A percentile compares a stretch with the other conserved stretches of the same genome.
Conservation (phyloP, 345 rosid genomes). For the Heritiera fomes region DNA sequence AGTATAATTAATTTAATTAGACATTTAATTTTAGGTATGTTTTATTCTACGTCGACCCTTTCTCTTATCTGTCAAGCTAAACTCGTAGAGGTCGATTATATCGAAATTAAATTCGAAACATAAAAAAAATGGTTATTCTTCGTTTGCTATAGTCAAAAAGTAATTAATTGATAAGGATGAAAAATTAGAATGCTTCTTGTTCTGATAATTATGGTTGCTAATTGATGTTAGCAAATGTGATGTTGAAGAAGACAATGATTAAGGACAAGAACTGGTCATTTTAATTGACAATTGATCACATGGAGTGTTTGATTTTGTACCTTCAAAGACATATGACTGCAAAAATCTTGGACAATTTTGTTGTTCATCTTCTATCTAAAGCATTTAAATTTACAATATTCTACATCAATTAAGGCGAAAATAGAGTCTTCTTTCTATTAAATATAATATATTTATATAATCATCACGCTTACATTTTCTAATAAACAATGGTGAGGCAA, state of each 20-base stretch:
- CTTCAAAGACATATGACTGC: not conserved
- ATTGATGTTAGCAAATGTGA: not conserved
- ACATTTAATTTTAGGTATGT: not conserved
- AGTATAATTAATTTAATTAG: not conserved
- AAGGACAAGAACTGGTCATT: not conserved
- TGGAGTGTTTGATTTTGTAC: not conserved
- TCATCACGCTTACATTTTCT: constrained; percentile 3
- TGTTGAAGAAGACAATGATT: constrained; percentile 10
- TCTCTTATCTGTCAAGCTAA: not conserved
- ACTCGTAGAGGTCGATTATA: not conserved
- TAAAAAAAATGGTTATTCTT: not conserved
- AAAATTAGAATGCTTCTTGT: not conserved
- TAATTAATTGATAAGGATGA: not conserved
- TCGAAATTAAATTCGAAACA: not conserved
- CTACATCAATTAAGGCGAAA: not conserved
- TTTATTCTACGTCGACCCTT: not conserved
- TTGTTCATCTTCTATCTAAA: not conserved
- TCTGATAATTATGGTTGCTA: not conserved
- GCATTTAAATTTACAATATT: not conserved
- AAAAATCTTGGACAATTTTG: not conserved
- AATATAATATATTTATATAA: not conserved
- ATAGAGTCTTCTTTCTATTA: not conserved
- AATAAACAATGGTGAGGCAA: constrained; percentile 2
- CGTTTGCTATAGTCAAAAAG: not conserved
- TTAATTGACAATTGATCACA: not conserved